These are phyloP conservation scores for Lagerstroemia speciosa DNA, from an alignment of 345 rosid species.

Conservation along the genomic window DNA sequence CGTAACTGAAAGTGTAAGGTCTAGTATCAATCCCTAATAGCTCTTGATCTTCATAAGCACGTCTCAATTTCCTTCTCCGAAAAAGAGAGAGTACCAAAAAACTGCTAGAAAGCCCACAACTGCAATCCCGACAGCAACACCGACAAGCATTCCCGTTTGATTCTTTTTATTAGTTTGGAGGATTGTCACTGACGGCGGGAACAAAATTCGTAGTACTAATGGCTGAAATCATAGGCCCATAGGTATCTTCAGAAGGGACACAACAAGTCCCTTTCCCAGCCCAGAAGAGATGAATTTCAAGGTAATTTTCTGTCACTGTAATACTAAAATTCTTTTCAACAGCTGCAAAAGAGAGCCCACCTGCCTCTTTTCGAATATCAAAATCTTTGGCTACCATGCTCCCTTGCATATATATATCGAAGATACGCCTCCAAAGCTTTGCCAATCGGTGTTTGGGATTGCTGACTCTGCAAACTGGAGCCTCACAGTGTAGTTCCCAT, in stretches of 20 bases:
- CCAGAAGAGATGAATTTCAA: constrained; percentile 30
- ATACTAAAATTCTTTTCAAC: constrained; percentile 7
- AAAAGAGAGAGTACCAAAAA: constrained; percentile 1
- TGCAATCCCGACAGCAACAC: not conserved
- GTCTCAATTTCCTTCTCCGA: not conserved
- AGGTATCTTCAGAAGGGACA: constrained; percentile 20
- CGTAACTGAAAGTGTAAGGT: constrained; percentile 54
- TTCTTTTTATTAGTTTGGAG: constrained; percentile 30
- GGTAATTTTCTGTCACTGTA: constrained; percentile 19
- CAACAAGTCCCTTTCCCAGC: constrained; percentile 32
- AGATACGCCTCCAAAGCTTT: constrained; percentile 12
- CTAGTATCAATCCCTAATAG: constrained; percentile 40
- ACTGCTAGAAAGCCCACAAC: not conserved
- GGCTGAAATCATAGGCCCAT: constrained; percentile 34
- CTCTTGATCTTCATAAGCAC: constrained; percentile 23
- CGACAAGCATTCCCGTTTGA: not conserved
- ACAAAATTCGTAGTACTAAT: constrained; percentile 28
- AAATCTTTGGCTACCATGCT: constrained; percentile 24
- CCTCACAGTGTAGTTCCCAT: constrained; percentile 13
- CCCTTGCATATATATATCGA: constrained; percentile 16
- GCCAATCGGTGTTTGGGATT: constrained; percentile 5
- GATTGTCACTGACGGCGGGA: constrained; percentile 47
- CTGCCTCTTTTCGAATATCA: constrained; percentile 23
- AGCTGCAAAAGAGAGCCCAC: constrained; percentile 17
- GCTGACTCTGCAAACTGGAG: constrained; percentile 12